phyloP scores from a whole-genome alignment of 2,329 filamentous ascomycete species.

The Cladosporium cucumerinum region DNA sequence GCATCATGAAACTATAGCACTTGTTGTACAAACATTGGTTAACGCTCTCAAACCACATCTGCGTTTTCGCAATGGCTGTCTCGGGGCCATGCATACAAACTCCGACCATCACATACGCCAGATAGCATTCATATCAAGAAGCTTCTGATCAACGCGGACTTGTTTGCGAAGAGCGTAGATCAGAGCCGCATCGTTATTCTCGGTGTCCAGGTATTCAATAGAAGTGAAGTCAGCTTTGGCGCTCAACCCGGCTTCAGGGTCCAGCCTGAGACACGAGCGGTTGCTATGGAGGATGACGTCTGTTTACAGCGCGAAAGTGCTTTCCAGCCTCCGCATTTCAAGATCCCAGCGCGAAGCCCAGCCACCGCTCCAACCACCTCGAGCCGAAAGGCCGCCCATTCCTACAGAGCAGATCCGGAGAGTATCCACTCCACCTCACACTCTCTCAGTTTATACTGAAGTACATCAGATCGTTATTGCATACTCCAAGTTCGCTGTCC shows the following conservation, averaged over 20 bases:
- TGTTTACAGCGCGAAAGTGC: background rate
- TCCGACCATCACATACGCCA: background rate
- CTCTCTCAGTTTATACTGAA: background rate
- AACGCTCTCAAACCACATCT: background rate
- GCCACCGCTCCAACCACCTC: constrained; percentile 11
- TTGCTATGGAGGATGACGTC: constrained; percentile 2
- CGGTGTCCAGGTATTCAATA: background rate
- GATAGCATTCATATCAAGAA: background rate
- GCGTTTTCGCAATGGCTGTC: background rate
- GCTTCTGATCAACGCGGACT: background rate
- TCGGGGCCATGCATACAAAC: background rate
- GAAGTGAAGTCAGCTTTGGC: background rate
- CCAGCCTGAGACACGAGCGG: background rate
- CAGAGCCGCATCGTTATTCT: background rate
- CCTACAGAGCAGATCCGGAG: background rate
- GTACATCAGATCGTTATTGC: background rate
- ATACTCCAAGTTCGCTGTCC: background rate
- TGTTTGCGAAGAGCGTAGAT: background rate
- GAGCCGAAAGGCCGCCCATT: constrained; percentile 3
- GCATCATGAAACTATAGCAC: constrained; percentile 18
- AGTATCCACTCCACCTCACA: constrained; percentile 6
- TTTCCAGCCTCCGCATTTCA: background rate
- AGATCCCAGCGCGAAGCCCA: constrained; percentile 2
- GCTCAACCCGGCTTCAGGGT: background rate
- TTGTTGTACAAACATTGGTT: background rate